Evolutionary conservation across 176 grass and related monocot species (phyloP), one percentile per base, ranked within the genome.

Genomic region (Metroxylon sagu): DNA sequence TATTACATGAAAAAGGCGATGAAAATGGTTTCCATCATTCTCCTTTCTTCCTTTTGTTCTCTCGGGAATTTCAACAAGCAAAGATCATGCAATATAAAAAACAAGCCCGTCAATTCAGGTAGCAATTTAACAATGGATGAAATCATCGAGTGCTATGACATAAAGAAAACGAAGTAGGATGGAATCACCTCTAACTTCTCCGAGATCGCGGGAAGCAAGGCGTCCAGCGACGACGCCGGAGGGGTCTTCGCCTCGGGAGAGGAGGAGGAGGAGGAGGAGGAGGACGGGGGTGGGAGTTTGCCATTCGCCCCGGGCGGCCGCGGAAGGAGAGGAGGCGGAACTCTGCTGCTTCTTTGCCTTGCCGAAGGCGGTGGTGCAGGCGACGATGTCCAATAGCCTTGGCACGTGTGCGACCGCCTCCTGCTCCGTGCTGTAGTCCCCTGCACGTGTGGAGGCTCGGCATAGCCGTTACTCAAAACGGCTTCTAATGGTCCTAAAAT

Each of bases 371-470:
- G 94, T 86, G 76, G 81, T 86, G 82, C 82, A 93, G 16, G 94
- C 94, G 54, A 89, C n/a, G 70, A 98, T 85, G 84, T 98, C 94
- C 54, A 93, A 85, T 26, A 98, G 71, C 31, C 88, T 78, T 63
- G 88, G 81, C 70, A 98, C 81, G 67, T 98, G 94, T 67, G 76
- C 88, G 66, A 74, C 78, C 52, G 82, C 94, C 65, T 80, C 70
- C 55, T 52, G 79, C 65, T 85, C 82, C 31, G 71, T 79, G 57
- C 67, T 65, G 60, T 98, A 98, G 21, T 89, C 79, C 68, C 93
- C 94, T 98, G 88, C 82, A 63, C 54, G 50, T 39, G 53, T 50
- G 27, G 70, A 14, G 53, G 16, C 4, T 16, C 21, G 21, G 21
- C 21, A 23, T 23, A 23, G 21, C 21, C 21, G 21, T 23, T 23